Percentiles rank a stretch among this genome's conserved stretches.
Conservation (phyloP, 768 basidiomycete genomes). For the Gloeophyllum trabeum region DNA sequence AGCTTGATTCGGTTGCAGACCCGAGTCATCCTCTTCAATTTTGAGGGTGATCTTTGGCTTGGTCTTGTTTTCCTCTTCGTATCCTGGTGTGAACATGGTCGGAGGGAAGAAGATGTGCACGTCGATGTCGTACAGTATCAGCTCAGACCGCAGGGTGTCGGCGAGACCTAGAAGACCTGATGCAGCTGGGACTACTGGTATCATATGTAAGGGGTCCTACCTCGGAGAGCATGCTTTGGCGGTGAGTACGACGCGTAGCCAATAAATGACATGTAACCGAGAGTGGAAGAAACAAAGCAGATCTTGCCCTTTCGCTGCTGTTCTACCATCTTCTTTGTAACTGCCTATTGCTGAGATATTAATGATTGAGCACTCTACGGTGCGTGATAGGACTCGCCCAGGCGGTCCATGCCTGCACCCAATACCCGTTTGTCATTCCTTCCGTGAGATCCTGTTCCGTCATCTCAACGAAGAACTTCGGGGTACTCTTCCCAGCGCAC, state of each 20-base stretch:
- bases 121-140: conserved; percentile 64
- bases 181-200: not conserved
- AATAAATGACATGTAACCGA: conserved; percentile 65
- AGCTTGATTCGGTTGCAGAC: conserved; percentile 49
- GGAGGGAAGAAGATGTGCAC: conserved; percentile 78
- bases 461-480: conserved; percentile 69
- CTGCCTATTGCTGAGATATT: conserved; percentile 36
- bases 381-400: conserved; percentile 26
- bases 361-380: not conserved
- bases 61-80: conserved; percentile 58
- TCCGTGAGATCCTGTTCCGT: conserved; percentile 40
- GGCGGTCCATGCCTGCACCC: conserved; percentile 41
- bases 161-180: conserved; percentile 48
- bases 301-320: conserved; percentile 53
- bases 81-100: conserved; percentile 73
- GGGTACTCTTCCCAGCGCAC: conserved; percentile 66
- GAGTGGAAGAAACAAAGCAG: conserved; percentile 61
- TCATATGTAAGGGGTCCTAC: conserved; percentile 29
- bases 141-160: conserved; percentile 72
- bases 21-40: conserved; percentile 67
- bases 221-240: conserved; percentile 77
- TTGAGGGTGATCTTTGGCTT: conserved; percentile 69
- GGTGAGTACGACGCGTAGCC: conserved; percentile 78
- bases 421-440: conserved; percentile 45
- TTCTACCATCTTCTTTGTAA: conserved; percentile 56